These are phyloP conservation scores for Drechslerella coelobrocha DNA, from an alignment of 2,329 filamentous ascomycete species.

Conservation along the genomic window DNA sequence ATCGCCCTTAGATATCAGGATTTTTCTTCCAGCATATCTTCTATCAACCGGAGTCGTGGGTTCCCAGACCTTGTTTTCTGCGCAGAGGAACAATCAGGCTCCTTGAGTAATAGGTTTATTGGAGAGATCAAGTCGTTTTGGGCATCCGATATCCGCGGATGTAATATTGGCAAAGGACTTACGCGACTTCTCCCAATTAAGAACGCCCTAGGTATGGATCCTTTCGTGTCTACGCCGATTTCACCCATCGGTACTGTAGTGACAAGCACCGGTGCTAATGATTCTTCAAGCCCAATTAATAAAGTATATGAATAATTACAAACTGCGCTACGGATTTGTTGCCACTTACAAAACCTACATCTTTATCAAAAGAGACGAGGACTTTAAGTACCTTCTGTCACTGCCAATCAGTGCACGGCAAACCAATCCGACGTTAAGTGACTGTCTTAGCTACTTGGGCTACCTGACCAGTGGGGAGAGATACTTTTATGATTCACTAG, in stretches of 20 bases:
- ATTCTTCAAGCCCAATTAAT: conserved; percentile 11
- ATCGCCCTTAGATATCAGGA: conserved; percentile 3
- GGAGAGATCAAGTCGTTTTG: conserved; percentile 10
- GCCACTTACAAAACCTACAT: conserved; percentile 10
- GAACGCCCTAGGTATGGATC: neutral
- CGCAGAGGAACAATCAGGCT: conserved; percentile 9
- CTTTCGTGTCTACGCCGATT: neutral
- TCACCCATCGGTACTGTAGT: neutral
- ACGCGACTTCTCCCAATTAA: neutral
- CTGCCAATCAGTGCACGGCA: conserved; percentile 6
- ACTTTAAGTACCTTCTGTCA: conserved; percentile 7
- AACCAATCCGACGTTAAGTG: conserved; percentile 5
- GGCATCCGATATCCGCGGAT: conserved; percentile 14
- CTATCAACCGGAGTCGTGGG: conserved; percentile 1
- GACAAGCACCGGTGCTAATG: neutral
- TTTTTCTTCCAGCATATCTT: conserved; percentile 1
- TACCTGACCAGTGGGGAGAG: conserved; percentile 10
- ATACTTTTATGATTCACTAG: neutral
- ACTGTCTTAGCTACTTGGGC: conserved; percentile 7
- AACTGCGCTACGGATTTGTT: conserved; percentile 13
- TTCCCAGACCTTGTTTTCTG: conserved; percentile 6
- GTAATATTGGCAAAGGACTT: conserved; percentile 18
- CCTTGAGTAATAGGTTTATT: conserved; percentile 4
- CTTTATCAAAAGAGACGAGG: conserved; percentile 18
- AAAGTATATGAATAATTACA: conserved; percentile 15